Evolutionary conservation across 495 filamentous ascomycete genomes (phyloP), one percentile per base, ranked within the genome.

Genomic region (Physcia stellaris): DNA sequence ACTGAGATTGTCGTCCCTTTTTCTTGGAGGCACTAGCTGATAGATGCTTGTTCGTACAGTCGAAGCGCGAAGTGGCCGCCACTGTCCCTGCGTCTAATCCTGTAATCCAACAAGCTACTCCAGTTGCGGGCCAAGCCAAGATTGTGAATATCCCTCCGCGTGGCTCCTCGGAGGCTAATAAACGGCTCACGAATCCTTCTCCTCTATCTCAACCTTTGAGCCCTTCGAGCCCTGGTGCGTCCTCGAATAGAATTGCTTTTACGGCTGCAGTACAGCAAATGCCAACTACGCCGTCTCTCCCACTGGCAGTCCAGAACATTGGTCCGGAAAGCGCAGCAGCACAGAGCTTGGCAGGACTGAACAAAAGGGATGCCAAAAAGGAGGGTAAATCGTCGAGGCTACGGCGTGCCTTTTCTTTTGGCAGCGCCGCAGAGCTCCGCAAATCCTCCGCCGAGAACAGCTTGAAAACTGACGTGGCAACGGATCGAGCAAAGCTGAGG

Each of bases 381-480:
- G 78, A 78, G 41, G 84, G 76, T 39, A 88, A 94, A 61, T 92
- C 92, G 41, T 86, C 80, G n/a, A 70, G 88, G 36, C 62, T 99
- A 32, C 71, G 90, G 40, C 74, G 90, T 51, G 90, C 90, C 2
- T 95, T 99, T 56, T 96, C 92, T 0, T 99, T 99, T 59, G 87
- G 90, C 15, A 95, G 92, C 54, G 83, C 88, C 29, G 84, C 87
- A 7, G 92, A 99, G 54, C 71, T 99, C 26, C 70, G 84, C 37
- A 83, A 82, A 46, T 68, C 76, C 3, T 84, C 77, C 11, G 73
- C 74, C 5, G 80, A 78, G 46, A 75, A 75, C 42, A 78, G 70
- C 45, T 52, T 66, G 48, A 33, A 23, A 4, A 58, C 55, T 29
- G 73, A 72, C 22, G 67, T 70, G 24, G 64, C 66, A 19, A 56